These are phyloP conservation scores for Phytopythium chamaehyphon DNA, from an alignment of 352 stramenopile genomes.

Conservation along the genomic window DNA sequence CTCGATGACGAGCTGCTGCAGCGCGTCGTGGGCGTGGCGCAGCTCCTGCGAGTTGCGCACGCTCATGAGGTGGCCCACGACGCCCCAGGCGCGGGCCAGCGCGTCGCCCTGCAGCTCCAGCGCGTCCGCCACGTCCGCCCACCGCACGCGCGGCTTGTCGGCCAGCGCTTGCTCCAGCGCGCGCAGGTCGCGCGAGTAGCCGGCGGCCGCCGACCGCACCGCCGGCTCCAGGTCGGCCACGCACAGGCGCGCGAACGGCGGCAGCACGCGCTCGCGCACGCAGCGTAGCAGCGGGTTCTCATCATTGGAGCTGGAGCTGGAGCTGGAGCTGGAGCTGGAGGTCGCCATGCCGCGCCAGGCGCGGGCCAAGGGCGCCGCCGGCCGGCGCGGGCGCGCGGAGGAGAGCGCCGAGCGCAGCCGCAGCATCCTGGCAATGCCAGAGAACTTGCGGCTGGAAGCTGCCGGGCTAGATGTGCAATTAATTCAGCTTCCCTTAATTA, in stretches of 20 bases:
- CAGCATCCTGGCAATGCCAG: conserved; percentile 22
- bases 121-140: conserved; percentile 87
- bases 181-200: conserved; percentile 47
- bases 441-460: too few relatives aligned
- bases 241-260: conserved; percentile 63
- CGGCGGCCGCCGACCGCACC: conserved; percentile 40
- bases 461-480: too few relatives aligned
- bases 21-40: conserved; percentile 89
- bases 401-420: conserved; percentile 17
- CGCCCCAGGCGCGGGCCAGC: conserved; percentile 92
- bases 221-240: conserved; percentile 60
- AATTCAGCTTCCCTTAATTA: too few relatives aligned
- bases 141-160: conserved; percentile 39
- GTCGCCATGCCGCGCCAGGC: background rate
- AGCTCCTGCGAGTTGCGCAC: conserved; percentile 96
- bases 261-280: conserved; percentile 53
- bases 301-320: conserved; percentile 11
- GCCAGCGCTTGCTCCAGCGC: conserved; percentile 38
- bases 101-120: conserved; percentile 91
- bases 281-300: conserved; percentile 53
- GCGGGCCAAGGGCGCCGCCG: conserved; percentile 4
- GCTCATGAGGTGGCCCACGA: conserved; percentile 96
- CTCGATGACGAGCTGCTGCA: conserved; percentile 93
- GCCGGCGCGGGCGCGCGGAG: conserved; percentile 2
- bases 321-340: conserved; percentile 15